A percentile compares a stretch with the other conserved stretches of the same genome.
These are phyloP conservation scores for Cyberlindnera xishuangbannaensis DNA, from an alignment of 805 yeast genomes.

Conservation along the genomic window DNA sequence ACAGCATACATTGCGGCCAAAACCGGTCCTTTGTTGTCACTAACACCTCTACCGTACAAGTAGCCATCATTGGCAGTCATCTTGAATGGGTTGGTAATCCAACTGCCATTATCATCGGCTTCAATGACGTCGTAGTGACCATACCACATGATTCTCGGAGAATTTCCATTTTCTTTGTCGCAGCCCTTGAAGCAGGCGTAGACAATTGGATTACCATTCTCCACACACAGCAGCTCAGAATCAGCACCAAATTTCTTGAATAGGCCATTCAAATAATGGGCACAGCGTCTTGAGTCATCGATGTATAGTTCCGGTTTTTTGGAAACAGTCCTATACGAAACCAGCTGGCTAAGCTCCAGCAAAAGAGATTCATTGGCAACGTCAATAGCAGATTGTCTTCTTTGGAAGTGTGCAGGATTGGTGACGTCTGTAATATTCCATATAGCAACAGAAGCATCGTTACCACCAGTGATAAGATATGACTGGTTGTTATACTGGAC, in stretches of 20 bases:
- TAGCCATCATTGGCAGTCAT: slow-evolving; percentile 79
- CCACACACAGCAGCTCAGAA: slow-evolving; percentile 64
- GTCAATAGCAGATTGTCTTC: slow-evolving; percentile 19
- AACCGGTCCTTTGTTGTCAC: slow-evolving; percentile 93
- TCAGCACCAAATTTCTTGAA: slow-evolving; percentile 67
- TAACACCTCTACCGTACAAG: slow-evolving; percentile 85
- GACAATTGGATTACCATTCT: slow-evolving; percentile 80
- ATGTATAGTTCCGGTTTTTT: slow-evolving; percentile 61
- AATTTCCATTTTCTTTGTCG: slow-evolving; percentile 7
- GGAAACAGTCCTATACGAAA: slow-evolving; percentile 73
- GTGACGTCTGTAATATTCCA: slow-evolving; percentile 50
- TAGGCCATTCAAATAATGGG: slow-evolving; percentile 60
- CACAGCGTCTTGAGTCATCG: slow-evolving; percentile 83
- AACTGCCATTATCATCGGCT: slow-evolving; percentile 53
- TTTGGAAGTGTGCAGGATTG: slow-evolving; percentile 1
- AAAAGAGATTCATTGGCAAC: slow-evolving; percentile 60
- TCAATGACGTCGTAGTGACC: slow-evolving; percentile 96
- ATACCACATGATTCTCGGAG: slow-evolving; percentile 68
- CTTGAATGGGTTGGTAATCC: slow-evolving; percentile 78
- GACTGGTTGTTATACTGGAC: slow-evolving; percentile 35
- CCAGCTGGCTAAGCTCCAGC: slow-evolving; percentile 51
- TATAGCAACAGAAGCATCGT: slow-evolving; percentile 58
- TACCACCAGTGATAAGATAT: slow-evolving; percentile 62
- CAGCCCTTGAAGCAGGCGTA: slow-evolving; percentile 63
- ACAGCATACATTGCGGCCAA: slow-evolving; percentile 84